These are phyloP conservation scores for Scolecobasidium constrictum DNA, from an alignment of 2,329 filamentous ascomycete genomes.

Conservation along the genomic window DNA sequence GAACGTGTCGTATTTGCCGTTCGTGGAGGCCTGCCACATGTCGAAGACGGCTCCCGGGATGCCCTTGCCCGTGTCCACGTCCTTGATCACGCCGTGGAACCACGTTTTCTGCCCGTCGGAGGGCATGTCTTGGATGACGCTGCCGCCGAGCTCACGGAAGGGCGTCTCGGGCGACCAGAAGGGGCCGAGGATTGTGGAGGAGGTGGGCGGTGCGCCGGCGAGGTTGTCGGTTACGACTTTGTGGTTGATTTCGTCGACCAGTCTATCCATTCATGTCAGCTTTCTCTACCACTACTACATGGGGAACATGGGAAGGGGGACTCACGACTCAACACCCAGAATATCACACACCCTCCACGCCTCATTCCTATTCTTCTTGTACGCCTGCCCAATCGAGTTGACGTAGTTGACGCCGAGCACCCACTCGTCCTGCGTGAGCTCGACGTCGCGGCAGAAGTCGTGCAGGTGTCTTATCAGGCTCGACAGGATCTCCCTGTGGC, in stretches of 20 bases:
- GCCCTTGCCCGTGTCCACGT: constrained; percentile 54
- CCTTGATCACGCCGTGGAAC: constrained; percentile 59
- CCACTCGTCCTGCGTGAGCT: constrained; percentile 70
- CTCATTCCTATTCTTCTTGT: constrained; percentile 58
- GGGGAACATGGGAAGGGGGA: constrained; percentile 14
- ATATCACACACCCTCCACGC: constrained; percentile 63
- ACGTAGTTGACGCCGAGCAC: constrained; percentile 63
- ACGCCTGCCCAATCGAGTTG: constrained; percentile 60
- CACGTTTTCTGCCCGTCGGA: constrained; percentile 49
- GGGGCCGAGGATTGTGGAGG: constrained; percentile 63
- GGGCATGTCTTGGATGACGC: constrained; percentile 51
- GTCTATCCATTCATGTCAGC: constrained; percentile 25
- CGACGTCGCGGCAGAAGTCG: constrained; percentile 67
- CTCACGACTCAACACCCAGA: constrained; percentile 61
- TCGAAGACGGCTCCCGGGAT: constrained; percentile 61
- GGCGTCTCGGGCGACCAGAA: constrained; percentile 70
- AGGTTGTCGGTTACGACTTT: constrained; percentile 45
- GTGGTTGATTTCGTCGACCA: constrained; percentile 58
- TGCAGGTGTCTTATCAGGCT: constrained; percentile 62
- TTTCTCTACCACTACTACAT: background rate
- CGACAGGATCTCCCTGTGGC: constrained; percentile 52
- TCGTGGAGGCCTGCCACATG: constrained; percentile 67
- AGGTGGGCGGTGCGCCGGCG: constrained; percentile 53
- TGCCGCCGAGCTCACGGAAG: constrained; percentile 55
- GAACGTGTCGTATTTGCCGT: constrained; percentile 68